These are phyloP conservation scores for Diaporthe citrichinensis DNA, from an alignment of 2,329 filamentous ascomycete genomes.

Conservation along the genomic window DNA sequence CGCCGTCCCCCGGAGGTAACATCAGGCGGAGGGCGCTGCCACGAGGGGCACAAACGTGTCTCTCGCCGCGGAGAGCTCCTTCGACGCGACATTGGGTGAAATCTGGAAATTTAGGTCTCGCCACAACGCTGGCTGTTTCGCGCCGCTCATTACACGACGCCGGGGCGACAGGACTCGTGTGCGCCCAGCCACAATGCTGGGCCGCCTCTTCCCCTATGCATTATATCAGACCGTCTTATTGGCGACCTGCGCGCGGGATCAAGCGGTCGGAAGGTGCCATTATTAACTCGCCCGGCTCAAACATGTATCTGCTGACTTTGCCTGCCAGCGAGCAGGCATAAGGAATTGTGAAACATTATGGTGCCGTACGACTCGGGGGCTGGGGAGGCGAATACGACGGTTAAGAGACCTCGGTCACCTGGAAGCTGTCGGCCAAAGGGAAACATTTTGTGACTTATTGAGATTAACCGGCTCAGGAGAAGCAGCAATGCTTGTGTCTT, in stretches of 20 bases:
- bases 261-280: slow-evolving; percentile 1
- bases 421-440: background rate
- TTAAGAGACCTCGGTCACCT: background rate
- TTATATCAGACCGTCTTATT: slow-evolving; percentile 16
- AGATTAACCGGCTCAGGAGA: background rate
- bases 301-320: slow-evolving; percentile 9
- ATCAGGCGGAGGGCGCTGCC: slow-evolving; percentile 4
- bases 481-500: background rate
- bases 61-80: background rate
- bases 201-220: background rate
- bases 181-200: background rate
- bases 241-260: slow-evolving; percentile 1
- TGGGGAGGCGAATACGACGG: slow-evolving; percentile 7
- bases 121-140: background rate
- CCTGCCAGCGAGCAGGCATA: slow-evolving; percentile 1
- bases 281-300: slow-evolving; percentile 12
- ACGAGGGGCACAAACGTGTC: background rate
- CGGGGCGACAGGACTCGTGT: slow-evolving; percentile 1
- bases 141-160: slow-evolving; percentile 12
- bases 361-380: slow-evolving; percentile 17
- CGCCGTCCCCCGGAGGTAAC: background rate
- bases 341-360: slow-evolving; percentile 22
- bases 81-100: slow-evolving; percentile 17
- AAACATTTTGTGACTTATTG: background rate
- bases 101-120: slow-evolving; percentile 11